Evolutionary conservation across 23 red algal genomes (phyloP).

Genomic region (Gracilaria vermiculophylla): DNA sequence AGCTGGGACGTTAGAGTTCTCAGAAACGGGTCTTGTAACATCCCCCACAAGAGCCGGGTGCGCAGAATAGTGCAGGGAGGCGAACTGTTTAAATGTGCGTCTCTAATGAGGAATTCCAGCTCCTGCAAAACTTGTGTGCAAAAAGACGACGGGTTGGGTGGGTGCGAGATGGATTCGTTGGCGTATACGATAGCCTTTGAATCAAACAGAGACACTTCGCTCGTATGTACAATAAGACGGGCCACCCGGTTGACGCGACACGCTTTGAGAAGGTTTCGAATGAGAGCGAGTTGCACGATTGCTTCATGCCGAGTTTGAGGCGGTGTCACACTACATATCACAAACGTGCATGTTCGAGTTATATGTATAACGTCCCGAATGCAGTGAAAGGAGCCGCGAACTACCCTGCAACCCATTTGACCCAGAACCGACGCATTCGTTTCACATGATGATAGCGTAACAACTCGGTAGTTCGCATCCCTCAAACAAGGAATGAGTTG

Average conservation of each 20-base stretch:
- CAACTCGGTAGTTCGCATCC: neutral
- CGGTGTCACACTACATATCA: neutral
- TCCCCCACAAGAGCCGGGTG: neutral
- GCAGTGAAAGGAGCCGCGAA: neutral
- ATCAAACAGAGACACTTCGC: neutral
- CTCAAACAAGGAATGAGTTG: neutral
- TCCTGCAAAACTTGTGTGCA: neutral
- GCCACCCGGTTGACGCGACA: conserved; percentile 9
- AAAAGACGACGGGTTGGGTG: neutral
- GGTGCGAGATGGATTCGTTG: neutral
- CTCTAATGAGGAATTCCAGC: neutral
- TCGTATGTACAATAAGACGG: conserved; percentile 1
- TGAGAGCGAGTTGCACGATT: neutral
- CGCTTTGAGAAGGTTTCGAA: neutral
- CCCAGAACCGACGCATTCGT: neutral
- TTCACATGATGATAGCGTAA: neutral
- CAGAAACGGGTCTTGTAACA: neutral
- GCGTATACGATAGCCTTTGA: neutral
- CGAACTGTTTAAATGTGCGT: neutral
- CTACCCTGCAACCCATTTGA: neutral
- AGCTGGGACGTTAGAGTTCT: neutral
- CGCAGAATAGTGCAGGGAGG: conserved; percentile 4
- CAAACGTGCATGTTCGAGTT: neutral
- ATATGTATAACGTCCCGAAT: neutral
- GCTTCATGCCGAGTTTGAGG: neutral